Evolutionary conservation across 129 eudicot species (phyloP).

Genomic region (Calendula officinalis): DNA sequence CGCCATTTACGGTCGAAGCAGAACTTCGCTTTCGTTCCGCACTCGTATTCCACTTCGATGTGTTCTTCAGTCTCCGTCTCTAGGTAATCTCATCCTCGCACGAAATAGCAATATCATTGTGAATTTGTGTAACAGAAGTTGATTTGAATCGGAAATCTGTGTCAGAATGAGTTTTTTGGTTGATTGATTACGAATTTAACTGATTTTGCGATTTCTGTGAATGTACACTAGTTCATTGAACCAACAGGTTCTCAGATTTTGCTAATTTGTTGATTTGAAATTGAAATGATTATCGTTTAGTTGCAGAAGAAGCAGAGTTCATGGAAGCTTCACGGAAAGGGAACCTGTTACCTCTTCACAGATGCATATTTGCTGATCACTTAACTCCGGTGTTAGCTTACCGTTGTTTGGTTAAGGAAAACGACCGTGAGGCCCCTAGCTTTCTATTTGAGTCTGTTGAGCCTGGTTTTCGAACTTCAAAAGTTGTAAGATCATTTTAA

Average conservation of each 20-base stretch:
- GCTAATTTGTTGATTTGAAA: conserved; percentile 10
- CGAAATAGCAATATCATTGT: neutral
- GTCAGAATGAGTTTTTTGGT: conserved; percentile 1
- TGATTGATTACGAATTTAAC: conserved; percentile 13
- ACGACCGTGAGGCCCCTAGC: conserved; percentile 85
- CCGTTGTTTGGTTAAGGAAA: conserved; percentile 84
- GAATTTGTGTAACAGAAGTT: conserved; percentile 8
- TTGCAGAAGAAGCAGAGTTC: conserved; percentile 53
- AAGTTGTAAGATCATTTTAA: conserved; percentile 50
- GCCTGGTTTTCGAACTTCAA: conserved; percentile 65
- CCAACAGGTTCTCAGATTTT: conserved; percentile 4
- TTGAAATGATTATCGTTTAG: conserved; percentile 26
- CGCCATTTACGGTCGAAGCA: conserved; percentile 19
- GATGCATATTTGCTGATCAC: conserved; percentile 79
- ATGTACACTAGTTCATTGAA: conserved; percentile 8
- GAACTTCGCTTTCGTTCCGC: conserved; percentile 32
- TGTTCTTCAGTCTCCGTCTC: conserved; percentile 45
- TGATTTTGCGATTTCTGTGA: neutral
- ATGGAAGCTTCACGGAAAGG: conserved; percentile 66
- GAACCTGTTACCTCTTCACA: conserved; percentile 71
- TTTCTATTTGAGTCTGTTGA: conserved; percentile 88
- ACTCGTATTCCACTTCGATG: conserved; percentile 35
- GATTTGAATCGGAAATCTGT: conserved; percentile 10
- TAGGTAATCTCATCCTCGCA: conserved; percentile 27
- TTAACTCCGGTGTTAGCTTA: conserved; percentile 94